A percentile compares a stretch with the other conserved stretches of the same genome.
Evolutionary conservation across 2,329 filamentous ascomycete genomes (phyloP).

Genomic region (Fusarium palustre): DNA sequence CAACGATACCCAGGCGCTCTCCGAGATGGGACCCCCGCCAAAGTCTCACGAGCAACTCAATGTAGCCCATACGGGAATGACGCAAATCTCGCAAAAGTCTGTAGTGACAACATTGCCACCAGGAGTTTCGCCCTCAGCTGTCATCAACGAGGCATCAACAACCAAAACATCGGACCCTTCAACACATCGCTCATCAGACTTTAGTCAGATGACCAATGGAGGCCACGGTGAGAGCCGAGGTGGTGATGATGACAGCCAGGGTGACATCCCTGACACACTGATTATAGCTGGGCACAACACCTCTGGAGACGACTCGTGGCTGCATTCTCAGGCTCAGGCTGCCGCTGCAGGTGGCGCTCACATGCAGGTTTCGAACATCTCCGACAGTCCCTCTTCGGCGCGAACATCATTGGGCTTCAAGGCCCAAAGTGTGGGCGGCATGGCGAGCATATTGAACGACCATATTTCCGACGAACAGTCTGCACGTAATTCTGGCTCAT

Average conservation of each 20-base stretch:
- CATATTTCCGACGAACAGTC: constrained; percentile 52
- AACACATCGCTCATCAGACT: constrained; percentile 69
- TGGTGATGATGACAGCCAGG: constrained; percentile 51
- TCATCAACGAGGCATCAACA: constrained; percentile 88
- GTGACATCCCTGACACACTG: constrained; percentile 67
- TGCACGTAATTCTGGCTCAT: constrained; percentile 50
- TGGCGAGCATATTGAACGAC: constrained; percentile 57
- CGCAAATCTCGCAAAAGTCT: constrained; percentile 74
- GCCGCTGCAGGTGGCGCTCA: constrained; percentile 59
- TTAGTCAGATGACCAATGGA: constrained; percentile 79
- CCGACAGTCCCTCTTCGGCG: constrained; percentile 54
- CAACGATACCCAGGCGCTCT: constrained; percentile 59
- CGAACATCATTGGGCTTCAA: constrained; percentile 51
- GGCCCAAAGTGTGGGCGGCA: constrained; percentile 45
- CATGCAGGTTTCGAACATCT: constrained; percentile 40
- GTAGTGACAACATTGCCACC: constrained; percentile 68
- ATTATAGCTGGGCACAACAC: constrained; percentile 59
- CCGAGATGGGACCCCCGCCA: constrained; percentile 64
- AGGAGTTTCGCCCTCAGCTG: constrained; percentile 68
- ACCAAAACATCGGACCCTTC: constrained; percentile 88
- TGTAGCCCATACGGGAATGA: constrained; percentile 60
- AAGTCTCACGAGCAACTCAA: constrained; percentile 54
- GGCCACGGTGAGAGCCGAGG: constrained; percentile 60
- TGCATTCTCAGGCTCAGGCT: constrained; percentile 68
- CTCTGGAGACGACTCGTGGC: constrained; percentile 66